phyloP scores from a whole-genome alignment of 805 yeast species.

The Starmera caribaea region DNA sequence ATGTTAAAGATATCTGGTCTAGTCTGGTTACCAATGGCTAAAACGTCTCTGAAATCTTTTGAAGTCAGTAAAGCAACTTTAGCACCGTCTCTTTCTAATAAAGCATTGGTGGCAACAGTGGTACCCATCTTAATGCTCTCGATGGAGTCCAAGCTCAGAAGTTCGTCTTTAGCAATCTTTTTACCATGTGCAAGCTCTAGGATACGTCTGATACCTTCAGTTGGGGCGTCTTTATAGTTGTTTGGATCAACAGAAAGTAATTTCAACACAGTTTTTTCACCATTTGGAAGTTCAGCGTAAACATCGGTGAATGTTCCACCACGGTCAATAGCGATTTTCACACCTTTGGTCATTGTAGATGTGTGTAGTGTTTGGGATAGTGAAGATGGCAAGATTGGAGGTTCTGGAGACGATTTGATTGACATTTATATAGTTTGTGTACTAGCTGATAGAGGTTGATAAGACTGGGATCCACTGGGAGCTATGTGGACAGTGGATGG shows the following conservation, averaged over 20 bases:
- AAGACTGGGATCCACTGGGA: no score
- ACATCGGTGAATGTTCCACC: constrained; percentile 41
- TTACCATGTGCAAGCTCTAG: constrained; percentile 21
- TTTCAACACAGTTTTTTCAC: constrained; percentile 29
- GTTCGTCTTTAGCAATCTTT: constrained; percentile 17
- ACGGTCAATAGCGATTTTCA: constrained; percentile 5
- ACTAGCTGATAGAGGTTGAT: no score
- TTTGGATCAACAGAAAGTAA: constrained; percentile 33
- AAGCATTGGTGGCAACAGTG: constrained; percentile 40
- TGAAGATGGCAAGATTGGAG: no score
- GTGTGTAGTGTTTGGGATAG: not conserved
- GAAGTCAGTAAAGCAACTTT: constrained; percentile 32
- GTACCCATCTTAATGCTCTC: constrained; percentile 34
- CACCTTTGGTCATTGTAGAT: not conserved
- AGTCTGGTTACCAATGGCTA: constrained; percentile 37
- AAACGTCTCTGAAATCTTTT: constrained; percentile 35
- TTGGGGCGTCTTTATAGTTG: constrained; percentile 35
- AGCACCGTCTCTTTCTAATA: constrained; percentile 38
- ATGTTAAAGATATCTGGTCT: constrained; percentile 37
- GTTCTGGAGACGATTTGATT: no score
- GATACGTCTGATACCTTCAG: constrained; percentile 34
- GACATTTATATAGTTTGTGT: no score
- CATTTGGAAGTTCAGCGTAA: constrained; percentile 29
- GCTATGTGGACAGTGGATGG: no score
- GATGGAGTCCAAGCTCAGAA: constrained; percentile 22